Evolutionary conservation across 2,329 filamentous ascomycete species (phyloP), one percentile per base, ranked within the genome.

Genomic region (Aspergillus alliaceus): DNA sequence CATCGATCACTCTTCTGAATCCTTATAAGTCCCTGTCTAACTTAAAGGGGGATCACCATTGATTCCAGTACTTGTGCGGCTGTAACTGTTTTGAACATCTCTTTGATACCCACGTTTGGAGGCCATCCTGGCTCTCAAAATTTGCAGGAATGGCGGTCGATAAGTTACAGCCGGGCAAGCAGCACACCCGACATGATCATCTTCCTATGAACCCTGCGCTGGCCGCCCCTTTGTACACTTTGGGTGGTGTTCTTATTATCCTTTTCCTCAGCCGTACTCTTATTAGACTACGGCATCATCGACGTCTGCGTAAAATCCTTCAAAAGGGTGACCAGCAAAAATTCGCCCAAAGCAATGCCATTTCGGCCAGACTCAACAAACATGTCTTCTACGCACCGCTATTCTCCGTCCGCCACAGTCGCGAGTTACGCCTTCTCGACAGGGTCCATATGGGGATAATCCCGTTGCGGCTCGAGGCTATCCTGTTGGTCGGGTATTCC

Each of bases 391-490:
- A 78, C 68, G 87, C 90, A 1, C 90, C 90, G 8, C 75, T 93
- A 14, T 82, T 86, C 69, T 82, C 82, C 56, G 87, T 87, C 66
- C 84, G 90, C 62, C 90, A 93, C 75, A 93, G 92, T 67, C 80
- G 83, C 24, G 86, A 89, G 66, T 83, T 90, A 63, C 84, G 86
- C 67, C 69, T 90, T 20, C 83, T 84, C 32, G 78, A 77, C 34
- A 84, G 84, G 9, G 77, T 89, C 67, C 86, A 87, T 66, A 84
- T 90, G 63, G 88, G 90, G 60, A 91, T 88, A 0, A 75, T 93
- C 7, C 90, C 90, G 0, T 86, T 88, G 29, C 81, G 90, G 37
- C 84, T 91, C 64, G 89, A 93, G 72, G 82, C 86, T n/a, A 68
- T 89, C 37, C 82, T 93, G 63, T 75, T 93, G 12, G 47, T 83